Evolutionary conservation across 2,329 filamentous ascomycete species (phyloP), one percentile per base, ranked within the genome.

Genomic region (Fusarium beomiforme): DNA sequence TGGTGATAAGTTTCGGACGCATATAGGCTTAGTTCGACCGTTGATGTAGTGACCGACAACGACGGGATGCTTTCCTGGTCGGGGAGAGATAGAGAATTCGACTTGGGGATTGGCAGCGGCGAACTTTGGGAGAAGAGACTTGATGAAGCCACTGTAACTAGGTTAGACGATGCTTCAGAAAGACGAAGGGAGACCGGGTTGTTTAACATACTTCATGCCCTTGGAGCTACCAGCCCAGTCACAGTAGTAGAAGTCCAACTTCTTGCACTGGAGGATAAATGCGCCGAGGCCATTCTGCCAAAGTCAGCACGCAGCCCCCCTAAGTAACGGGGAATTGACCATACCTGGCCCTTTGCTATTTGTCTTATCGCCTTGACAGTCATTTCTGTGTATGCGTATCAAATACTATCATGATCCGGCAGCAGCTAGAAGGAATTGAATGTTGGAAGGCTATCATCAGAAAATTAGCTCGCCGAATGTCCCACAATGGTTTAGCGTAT

Each of bases 181-280:
- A 39, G 37, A 19, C 8, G 14, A 3, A 11, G 1, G 11, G 3
- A 12, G 19, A 29, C 1, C 26, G 11, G 16, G 6, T 6, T 17
- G 9, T 19, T 16, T 24, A 10, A 74, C 88, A 71, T 86, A 96
- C 93, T 97, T 96, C 94, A 98, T 98, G 79, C 96, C 96, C 78
- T 86, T 90, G 39, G 95, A 98, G 81, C 93, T 97, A 70, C 95
- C 96, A 63, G 93, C 93, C 89, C 92, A 95, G 87, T 98, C 94
- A 86, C 96, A 98, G 86, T 97, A 99, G 85, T 97, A 93, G 79
- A 99, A 93, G 81, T 97, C 93, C 81, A 99, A 86, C 79, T 92
- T 93, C 87, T 94, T 97, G 90, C 96, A 99, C 86, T 97, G 95
- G 64, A 98, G 89, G 83, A 99, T 93, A 86, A 98, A 98, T 80